Evolutionary conservation across 2,329 filamentous ascomycete genomes (phyloP).

Genomic region (Huntiella bhutanensis): DNA sequence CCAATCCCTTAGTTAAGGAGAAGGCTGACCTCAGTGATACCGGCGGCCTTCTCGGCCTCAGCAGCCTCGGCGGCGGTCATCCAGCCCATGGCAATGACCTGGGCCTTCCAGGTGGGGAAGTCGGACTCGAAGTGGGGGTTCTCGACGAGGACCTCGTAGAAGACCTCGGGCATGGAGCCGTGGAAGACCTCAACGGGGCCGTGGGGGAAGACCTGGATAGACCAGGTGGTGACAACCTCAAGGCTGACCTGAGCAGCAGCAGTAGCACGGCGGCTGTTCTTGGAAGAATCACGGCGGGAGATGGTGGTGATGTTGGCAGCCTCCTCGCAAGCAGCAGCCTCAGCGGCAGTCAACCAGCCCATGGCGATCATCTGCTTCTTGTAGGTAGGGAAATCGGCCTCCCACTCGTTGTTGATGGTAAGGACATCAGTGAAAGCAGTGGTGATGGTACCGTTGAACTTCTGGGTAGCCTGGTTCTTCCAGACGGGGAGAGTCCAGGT

Average conservation of each 20-base stretch:
- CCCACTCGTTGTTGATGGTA: conserved; percentile 3
- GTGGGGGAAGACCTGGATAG: conserved; percentile 3
- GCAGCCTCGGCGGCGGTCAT: conserved; percentile 5
- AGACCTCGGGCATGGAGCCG: conserved; percentile 4
- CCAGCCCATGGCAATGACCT: conserved; percentile 9
- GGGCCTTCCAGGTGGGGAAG: conserved; percentile 8
- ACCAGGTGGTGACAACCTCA: conserved; percentile 1
- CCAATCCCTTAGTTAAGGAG: no score
- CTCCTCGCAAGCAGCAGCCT: not conserved
- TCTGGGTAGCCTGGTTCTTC: not conserved
- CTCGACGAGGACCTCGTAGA: conserved; percentile 1
- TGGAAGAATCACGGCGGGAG: no score
- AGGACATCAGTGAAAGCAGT: conserved; percentile 2
- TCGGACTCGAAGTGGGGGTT: conserved; percentile 8
- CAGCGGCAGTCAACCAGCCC: conserved; percentile 6
- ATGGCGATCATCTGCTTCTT: conserved; percentile 4
- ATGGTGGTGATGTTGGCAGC: not conserved
- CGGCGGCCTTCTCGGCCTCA: not conserved
- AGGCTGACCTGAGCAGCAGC: no score
- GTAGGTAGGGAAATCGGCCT: conserved; percentile 8
- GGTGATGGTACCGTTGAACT: conserved; percentile 3
- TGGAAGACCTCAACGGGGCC: not conserved
- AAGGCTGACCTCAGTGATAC: not conserved
- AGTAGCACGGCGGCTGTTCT: no score
- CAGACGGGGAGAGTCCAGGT: conserved; percentile 5